These are phyloP conservation scores for Ustilago tritici DNA, from an alignment of 1,284 basidiomycete species.

Conservation along the genomic window DNA sequence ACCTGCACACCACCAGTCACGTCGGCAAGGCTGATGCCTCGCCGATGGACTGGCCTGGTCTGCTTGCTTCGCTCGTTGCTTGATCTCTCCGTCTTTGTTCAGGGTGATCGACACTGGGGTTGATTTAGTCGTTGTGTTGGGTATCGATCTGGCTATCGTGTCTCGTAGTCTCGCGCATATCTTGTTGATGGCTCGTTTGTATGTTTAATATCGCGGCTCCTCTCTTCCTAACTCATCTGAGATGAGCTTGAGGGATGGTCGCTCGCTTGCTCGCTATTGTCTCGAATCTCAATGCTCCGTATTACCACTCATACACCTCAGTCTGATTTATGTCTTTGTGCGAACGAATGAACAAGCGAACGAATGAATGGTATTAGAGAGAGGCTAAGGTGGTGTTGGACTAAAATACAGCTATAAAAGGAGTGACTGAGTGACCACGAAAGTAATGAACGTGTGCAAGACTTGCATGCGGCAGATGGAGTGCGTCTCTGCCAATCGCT, in stretches of 20 bases:
- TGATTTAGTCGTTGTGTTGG: not conserved
- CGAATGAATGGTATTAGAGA: not conserved
- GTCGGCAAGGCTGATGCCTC: slow-evolving; percentile 14
- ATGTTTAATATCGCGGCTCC: slow-evolving; percentile 4
- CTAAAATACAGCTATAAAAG: slow-evolving; percentile 17
- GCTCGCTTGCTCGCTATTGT: not conserved
- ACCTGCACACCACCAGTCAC: not conserved
- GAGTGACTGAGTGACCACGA: not conserved
- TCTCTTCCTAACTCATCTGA: not conserved
- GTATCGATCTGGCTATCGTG: slow-evolving; percentile 11
- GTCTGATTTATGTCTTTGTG: not conserved
- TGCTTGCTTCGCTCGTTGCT: slow-evolving; percentile 38
- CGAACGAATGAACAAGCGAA: not conserved
- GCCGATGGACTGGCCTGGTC: slow-evolving; percentile 37
- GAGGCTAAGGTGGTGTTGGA: not conserved
- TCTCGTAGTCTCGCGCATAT: not conserved
- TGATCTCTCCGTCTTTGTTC: slow-evolving; percentile 16
- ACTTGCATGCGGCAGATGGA: not conserved
- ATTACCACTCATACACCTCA: not conserved
- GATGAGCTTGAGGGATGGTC: not conserved
- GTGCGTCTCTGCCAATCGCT: too few relatives aligned
- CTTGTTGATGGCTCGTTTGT: slow-evolving; percentile 13
- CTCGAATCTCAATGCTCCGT: slow-evolving; percentile 1
- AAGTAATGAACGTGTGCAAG: not conserved
- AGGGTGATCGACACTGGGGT: not conserved